Base-by-base conservation (phyloP, 176 grass and related monocot species). In the Stipa capillata region DNA sequence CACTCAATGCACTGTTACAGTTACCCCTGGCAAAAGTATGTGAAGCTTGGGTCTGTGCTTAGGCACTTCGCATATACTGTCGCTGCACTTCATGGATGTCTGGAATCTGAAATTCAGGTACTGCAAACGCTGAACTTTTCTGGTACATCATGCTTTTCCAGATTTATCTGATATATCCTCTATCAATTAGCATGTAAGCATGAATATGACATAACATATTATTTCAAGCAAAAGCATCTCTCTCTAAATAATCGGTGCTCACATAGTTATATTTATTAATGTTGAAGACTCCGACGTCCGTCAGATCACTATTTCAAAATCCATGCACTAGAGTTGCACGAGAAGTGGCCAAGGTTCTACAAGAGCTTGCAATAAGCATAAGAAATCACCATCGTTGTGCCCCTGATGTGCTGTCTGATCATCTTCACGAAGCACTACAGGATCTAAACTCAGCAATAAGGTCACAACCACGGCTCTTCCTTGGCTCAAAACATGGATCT, bases 51-150 rank as follows among this genome's bases (percentile, higher is more conserved):
- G 49, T 80, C 89, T 29, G 87, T 87, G 47, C 87, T 98, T 21
- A 88, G 92, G 40, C 92, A 92, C 81, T 98, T 98, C 60, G 92
- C 89, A 18, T 94, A 92, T 81, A 92, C 95, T 5, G 90, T 89
- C 17, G 92, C 91, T 54, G 83, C 92, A 50, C 87, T 98, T 78
- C 90, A 94, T 85, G 95, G 95, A 37, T 98, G 95, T 73, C 83
- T 98, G 27, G 92, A 94, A 73, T 98, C 95, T 39, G 92, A 98
- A 87, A 91, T 98, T 75, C 89, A 94, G 95, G 95, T 94, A 80
- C 27, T 44, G 59, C 40, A 67, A 74, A 49, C 17, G 0, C 24
- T 41, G 32, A 68, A 61, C 11, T 23, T 42, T 56, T 69, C 3
- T 58, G 34, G 25, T 44, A 69, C 6, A 32, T 21, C 8, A 35